Evolutionary conservation across 2,329 filamentous ascomycete genomes (phyloP), one percentile per base, ranked within the genome.

Genomic region (Fusarium ramigenum): DNA sequence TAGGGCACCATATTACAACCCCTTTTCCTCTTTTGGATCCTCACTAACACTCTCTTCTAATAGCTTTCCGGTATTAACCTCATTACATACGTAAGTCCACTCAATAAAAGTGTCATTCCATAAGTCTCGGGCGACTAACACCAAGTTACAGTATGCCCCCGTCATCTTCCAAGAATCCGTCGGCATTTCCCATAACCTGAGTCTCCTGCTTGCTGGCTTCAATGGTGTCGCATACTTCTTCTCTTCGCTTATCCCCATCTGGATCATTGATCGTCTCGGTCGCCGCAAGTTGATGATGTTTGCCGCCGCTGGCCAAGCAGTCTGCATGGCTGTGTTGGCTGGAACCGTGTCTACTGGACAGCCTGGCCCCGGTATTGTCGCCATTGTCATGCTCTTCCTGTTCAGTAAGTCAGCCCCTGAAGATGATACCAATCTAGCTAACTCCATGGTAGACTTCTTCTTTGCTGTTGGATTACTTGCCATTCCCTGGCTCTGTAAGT

Each of bases 271-370:
- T 40, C 78, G 78, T 5, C 85, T 86, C 70, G 89, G 89, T 23
- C 85, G 89, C 9, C 83, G 89, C 14, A 89, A 89, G 76, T 83
- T 91, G 78, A 88, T 91, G 85, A 85, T 91, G 77, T 89, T 83
- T 28, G 80, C 81, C 3, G 80, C 77, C 18, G 75, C 69, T 4
- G 82, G 81, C 3, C 81, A 83, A 46, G 77, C 79, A 63, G 74
- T 66, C 7, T 87, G 85, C 66, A 87, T 87, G 85, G 83, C 82
- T 16, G 78, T 86, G 5, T 78, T 87, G 15, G 84, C 84, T 5
- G 84, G 83, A 14, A 85, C 85, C 0, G 82, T 85, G 1, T 82
- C 79, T 15, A 77, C 82, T 46, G 83, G 81, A 14, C 73, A 79
- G n/a, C 78, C 79, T 19, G 69, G 80, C 6, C 79, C 82, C 4